Base-by-base conservation (phyloP, 208 protist genomes). In the Trypanosoma melophagium region DNA sequence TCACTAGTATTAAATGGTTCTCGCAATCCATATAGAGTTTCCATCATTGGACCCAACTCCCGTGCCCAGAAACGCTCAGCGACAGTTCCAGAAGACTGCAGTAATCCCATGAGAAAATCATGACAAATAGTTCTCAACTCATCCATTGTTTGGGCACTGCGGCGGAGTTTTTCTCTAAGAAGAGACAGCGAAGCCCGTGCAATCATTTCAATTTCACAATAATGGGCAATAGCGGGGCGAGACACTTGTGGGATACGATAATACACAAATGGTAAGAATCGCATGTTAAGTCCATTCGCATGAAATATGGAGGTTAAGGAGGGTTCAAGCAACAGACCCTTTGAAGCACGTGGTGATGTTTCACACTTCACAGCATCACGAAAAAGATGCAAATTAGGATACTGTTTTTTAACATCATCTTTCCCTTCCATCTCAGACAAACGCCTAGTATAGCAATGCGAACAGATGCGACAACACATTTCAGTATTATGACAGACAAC, bases 231-330 rank as follows among this genome's bases (percentile, higher is more conserved):
- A n/a, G 71, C 75, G 45, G 80, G 72, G 2, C 75, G 64, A 7
- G 87, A 66, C 0, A 71, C 17, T 14, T 59, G n/a, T 3, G 87
- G 81, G 5, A 96, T 63, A 9, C 87, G 81, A 61, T 87, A 67
- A 74, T 90, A 90, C 13, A 96, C 90, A 77, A 84, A 96, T 7
- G 84, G 79, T 25, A 96, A 61, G 50, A 84, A 84, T 7, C 80
- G 77, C 64, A 96, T 25, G 50, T 90, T 90, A 1, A 96, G 56
- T 9, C 90, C 86, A 62, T 88, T 79, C 0, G 81, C 82, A 60
- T 96, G 90, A 61, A 91, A 66, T 9, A 94, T 54, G 0, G 64
- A 42, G 17, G 73, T 77, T 14, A 94, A 31, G 16, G 71, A 76
- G 0, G 90, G 90, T 65, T 84, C 61, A 51, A 94, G 47, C 9